Evolutionary conservation across 441 rosid genomes (phyloP).

Genomic region (Melastoma candidum): DNA sequence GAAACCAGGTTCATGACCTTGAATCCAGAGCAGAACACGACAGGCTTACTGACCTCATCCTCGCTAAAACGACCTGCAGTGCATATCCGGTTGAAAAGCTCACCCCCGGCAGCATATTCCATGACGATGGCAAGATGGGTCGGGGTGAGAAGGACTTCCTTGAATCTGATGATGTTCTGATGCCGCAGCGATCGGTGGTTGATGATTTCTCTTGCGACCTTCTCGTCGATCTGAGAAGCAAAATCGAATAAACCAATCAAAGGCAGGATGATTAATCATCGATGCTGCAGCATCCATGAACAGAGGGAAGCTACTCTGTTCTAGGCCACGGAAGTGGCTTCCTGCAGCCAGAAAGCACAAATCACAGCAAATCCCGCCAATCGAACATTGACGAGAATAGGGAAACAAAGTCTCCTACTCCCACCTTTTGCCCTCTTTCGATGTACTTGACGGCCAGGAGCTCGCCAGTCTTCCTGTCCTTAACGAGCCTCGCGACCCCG

Average conservation of each 20-base stretch:
- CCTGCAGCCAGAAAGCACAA: no score
- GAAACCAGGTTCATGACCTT: no score
- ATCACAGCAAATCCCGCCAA: no score
- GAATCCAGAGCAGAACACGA: no score
- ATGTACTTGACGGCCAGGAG: constrained; percentile 7
- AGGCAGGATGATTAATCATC: no score
- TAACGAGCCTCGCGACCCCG: constrained; percentile 4
- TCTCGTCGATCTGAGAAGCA: constrained; percentile 52
- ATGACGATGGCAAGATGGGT: constrained; percentile 77
- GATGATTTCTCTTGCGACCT: constrained; percentile 66
- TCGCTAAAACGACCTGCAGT: constrained; percentile 91
- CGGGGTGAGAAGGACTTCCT: constrained; percentile 65
- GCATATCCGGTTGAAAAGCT: constrained; percentile 74
- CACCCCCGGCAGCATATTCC: constrained; percentile 99
- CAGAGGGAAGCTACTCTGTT: no score
- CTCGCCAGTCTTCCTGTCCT: constrained; percentile 6
- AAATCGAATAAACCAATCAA: no score
- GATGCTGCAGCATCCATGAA: no score
- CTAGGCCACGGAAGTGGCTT: no score
- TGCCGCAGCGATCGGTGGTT: constrained; percentile 61
- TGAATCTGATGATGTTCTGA: constrained; percentile 33
- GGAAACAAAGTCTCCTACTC: no score
- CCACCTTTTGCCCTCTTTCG: background rate
- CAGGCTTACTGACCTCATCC: constrained; percentile 46
- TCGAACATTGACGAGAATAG: no score